Percentiles rank a stretch among this genome's conserved stretches.
Conservation (phyloP, 441 rosid species). For the Croton setiger region DNA sequence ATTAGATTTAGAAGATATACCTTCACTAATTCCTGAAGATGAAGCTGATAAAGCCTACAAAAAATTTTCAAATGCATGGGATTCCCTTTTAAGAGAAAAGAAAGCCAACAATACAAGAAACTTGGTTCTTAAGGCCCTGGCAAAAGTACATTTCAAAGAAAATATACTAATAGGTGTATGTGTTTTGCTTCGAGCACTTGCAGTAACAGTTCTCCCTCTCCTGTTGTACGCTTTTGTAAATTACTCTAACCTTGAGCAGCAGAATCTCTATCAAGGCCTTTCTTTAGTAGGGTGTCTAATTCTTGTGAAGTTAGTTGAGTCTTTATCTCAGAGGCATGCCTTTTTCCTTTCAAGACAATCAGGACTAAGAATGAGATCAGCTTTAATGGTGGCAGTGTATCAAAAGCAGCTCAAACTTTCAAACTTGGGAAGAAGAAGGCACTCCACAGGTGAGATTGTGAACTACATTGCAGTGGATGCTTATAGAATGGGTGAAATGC, state of each 20-base stretch:
- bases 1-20: constrained; percentile 58
- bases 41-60: constrained; percentile 56
- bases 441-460: constrained; percentile 79
- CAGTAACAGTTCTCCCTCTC: constrained; percentile 64
- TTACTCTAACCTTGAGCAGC: constrained; percentile 48
- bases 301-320: constrained; percentile 59
- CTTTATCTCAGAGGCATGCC: constrained; percentile 77
- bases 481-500: constrained; percentile 86
- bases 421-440: constrained; percentile 61
- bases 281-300: constrained; percentile 53
- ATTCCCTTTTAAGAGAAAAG: constrained; percentile 35
- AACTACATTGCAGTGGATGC: constrained; percentile 84
- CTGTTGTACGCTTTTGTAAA: constrained; percentile 69
- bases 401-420: constrained; percentile 79
- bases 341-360: constrained; percentile 68
- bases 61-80: constrained; percentile 60
- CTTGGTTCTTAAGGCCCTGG: constrained; percentile 51
- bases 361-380: constrained; percentile 89
- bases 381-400: constrained; percentile 78
- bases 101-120: constrained; percentile 32
- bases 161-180: constrained; percentile 46
- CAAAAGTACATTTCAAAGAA: constrained; percentile 58
- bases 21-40: constrained; percentile 55
- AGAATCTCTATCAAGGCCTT: constrained; percentile 49
- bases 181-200: constrained; percentile 53